Evolutionary conservation across 352 stramenopile species (phyloP), one percentile per base, ranked within the genome.

Genomic region (Blastocystis sp.): DNA sequence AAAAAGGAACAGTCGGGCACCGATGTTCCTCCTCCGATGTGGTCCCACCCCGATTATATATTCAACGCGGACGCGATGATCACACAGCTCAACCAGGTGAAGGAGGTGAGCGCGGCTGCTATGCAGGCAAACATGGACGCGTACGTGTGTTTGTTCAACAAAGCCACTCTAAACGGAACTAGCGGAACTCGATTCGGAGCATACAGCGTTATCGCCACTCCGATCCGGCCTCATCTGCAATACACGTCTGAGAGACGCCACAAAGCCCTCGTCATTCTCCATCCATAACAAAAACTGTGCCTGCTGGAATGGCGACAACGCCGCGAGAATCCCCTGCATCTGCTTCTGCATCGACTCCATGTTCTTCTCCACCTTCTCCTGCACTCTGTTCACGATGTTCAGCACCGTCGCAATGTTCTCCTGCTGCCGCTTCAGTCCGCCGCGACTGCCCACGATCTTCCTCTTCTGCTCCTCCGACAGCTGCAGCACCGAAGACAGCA

Each of bases 241-340:
- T 14, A 84, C 57, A 4, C 34, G 65, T 34, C 48, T 62, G 34
- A 84, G 28, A 9, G 57, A 54, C 40, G 52, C 40, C 52, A 84
- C 69, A 11, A 84, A 28, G n/a, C 60, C 61, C 1, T 24, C 40
- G 34, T 54, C 74, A 69, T 69, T 84, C 34, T 84, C 74, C 21
- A 90, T 76, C 89, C 89, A 90, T n/a, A 89, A n/a, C 6, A 90
- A 68, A 59, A 90, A 90, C 65, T 90, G 89, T 7, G 87, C 89
- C 42, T 90, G 84, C 63, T 90, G 89, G 2, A 57, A 38, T 21
- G 89, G 89, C 1, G 61, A 45, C 24, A 90, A 80, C 28, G 74
- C 68, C 24, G 77, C 63, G 21, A 90, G 62, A 52, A 90, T 87
- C 1, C 87, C 42, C n/a, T 84, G 66, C 78, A 90, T 90, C 54